Evolutionary conservation across 441 rosid species (phyloP), one percentile per base, ranked within the genome.

Genomic region (Viola pubescens): DNA sequence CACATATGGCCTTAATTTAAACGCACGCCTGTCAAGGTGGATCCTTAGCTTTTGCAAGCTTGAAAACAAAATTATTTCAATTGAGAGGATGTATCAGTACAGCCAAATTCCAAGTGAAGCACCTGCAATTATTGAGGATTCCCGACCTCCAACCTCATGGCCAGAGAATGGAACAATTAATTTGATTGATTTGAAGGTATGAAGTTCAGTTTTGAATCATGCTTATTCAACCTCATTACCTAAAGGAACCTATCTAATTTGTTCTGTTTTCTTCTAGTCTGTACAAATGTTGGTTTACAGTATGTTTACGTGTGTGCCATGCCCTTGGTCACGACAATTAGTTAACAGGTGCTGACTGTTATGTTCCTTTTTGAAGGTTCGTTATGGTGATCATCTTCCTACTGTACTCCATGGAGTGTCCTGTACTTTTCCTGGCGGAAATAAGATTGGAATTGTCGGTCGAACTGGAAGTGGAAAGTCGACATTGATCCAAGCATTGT

Each of bases 41-140:
- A 91, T 94, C 66, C 99, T 94, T 53, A 94, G 99, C 81, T 94
- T 88, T 77, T 94, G 99, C 83, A 94, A 94, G 79, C 95, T 94
- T 13, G 99, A 94, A 78, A 94, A 94, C 73, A 94, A 91, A 61
- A 94, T 94, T 62, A 94, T 94, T 53, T 94, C 99, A 49, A 91
- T 94, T 16, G 99, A 94, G 71, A 85, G 99, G 76, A 91, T 94
- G 12, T 88, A 94, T 64, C 99, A 94, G 73, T 94, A 94, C 75
- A 88, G 99, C 77, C 90, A 84, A 80, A 82, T 94, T 62, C 74
- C 81, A 9, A 73, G 90, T 58, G 99, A 94, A 79, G 85, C 94
- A 54, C 88, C 86, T 38, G 57, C 80, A 13, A 6, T 87, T 56
- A 75, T 88, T 16, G 95, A 91, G 75, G 82, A 78, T 70, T 77